phyloP scores from a whole-genome alignment of 2,329 filamentous ascomycete species.

The Pestalotiopsis sp. region DNA sequence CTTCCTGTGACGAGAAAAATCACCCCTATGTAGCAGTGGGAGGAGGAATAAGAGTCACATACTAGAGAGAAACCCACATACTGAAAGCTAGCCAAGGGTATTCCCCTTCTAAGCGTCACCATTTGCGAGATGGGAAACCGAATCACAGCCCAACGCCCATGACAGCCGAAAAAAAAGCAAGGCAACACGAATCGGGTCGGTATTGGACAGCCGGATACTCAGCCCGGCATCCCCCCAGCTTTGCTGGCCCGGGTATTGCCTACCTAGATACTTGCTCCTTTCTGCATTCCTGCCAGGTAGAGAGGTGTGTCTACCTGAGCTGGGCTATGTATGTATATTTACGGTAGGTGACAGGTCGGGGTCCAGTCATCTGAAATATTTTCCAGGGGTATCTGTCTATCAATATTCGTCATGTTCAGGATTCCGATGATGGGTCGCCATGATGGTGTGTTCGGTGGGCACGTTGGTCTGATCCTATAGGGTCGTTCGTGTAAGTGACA shows the following conservation, averaged over 20 bases:
- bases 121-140: background rate
- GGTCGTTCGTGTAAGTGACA: too few species aligned
- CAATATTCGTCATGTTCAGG: too few species aligned
- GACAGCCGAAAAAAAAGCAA: background rate
- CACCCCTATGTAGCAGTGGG: too few species aligned
- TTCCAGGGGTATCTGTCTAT: too few species aligned
- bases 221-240: background rate
- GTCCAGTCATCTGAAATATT: too few species aligned
- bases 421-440: too few species aligned
- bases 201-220: background rate
- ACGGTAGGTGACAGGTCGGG: too few species aligned
- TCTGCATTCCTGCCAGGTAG: background rate
- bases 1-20: too few species aligned
- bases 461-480: too few species aligned
- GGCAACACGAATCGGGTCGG: background rate
- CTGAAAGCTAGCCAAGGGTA: background rate
- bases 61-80: background rate
- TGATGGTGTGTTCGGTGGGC: too few species aligned
- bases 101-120: background rate
- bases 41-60: background rate
- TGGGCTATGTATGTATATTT: background rate
- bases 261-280: background rate
- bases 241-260: background rate
- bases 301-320: background rate
- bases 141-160: background rate